These are phyloP conservation scores for Tephrocybe sp. DNA, from an alignment of 768 basidiomycete species.

Conservation along the genomic window DNA sequence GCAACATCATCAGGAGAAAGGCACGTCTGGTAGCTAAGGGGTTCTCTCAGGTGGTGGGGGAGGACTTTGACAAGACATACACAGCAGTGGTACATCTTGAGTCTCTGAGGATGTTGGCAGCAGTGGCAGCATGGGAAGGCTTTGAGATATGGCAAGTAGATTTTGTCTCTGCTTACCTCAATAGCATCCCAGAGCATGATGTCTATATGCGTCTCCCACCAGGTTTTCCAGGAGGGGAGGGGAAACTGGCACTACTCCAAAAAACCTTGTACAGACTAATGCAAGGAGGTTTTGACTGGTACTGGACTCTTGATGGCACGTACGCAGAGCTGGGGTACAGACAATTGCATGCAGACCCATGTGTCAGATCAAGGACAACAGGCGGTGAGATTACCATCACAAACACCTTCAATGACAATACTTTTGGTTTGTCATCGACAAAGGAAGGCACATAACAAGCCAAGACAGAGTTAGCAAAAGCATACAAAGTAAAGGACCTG, in stretches of 20 bases:
- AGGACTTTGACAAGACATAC: conserved; percentile 3
- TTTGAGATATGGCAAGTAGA: not conserved
- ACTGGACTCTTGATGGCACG: not conserved
- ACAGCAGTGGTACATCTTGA: not conserved
- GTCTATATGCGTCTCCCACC: not conserved
- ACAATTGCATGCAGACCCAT: not conserved
- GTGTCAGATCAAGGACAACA: not conserved
- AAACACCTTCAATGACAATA: not conserved
- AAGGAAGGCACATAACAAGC: not conserved
- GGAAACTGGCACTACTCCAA: not conserved
- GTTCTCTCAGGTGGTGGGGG: conserved; percentile 32
- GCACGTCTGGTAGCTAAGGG: conserved; percentile 21
- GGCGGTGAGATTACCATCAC: not conserved
- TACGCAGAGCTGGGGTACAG: not conserved
- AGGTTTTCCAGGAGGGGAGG: not conserved
- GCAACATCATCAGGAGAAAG: conserved; percentile 28
- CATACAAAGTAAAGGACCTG: not conserved
- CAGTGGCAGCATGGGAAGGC: not conserved
- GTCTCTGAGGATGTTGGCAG: not conserved
- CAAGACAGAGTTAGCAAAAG: not conserved
- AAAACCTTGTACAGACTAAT: not conserved
- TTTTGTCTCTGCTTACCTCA: not conserved
- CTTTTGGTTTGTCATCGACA: not conserved
- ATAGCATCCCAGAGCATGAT: not conserved
- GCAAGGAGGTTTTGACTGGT: not conserved